phyloP scores from a whole-genome alignment of 805 yeast species.

The Nakazawaea peltata region DNA sequence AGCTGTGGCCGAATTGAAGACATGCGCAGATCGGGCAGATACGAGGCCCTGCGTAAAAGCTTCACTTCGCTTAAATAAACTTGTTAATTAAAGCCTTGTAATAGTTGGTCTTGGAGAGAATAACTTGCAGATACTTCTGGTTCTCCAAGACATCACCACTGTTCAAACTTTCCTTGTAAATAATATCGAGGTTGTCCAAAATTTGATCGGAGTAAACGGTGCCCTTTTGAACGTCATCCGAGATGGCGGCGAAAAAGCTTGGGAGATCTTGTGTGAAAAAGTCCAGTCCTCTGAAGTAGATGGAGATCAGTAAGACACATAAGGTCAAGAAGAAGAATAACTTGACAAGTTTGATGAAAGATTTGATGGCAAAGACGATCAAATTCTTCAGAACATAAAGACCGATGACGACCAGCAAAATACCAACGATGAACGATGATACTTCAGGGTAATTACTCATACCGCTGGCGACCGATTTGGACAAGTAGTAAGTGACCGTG shows the following conservation, averaged over 20 bases:
- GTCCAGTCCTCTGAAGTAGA: slow-evolving; percentile 6
- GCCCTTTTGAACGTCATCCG: slow-evolving; percentile 4
- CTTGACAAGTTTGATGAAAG: slow-evolving; percentile 8
- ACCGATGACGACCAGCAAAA: neutral
- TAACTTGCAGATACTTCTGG: slow-evolving; percentile 2
- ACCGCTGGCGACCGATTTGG: slow-evolving; percentile 1
- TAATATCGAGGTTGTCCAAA: slow-evolving; percentile 2
- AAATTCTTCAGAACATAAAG: slow-evolving; percentile 5
- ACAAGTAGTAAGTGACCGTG: slow-evolving; percentile 1
- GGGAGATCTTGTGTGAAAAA: slow-evolving; percentile 10
- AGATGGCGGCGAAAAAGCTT: slow-evolving; percentile 3
- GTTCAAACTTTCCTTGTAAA: slow-evolving; percentile 3
- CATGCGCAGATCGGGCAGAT: too few species aligned
- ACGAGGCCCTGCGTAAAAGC: too few species aligned
- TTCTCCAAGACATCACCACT: slow-evolving; percentile 6
- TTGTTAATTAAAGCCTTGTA: slow-evolving; percentile 2
- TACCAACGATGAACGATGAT: neutral
- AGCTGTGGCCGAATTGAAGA: too few species aligned
- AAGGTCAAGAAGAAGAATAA: slow-evolving; percentile 1
- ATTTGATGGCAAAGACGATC: slow-evolving; percentile 1
- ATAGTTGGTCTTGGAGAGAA: slow-evolving; percentile 5
- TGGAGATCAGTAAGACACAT: neutral
- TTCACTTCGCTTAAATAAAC: too few species aligned
- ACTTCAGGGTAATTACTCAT: slow-evolving; percentile 5
- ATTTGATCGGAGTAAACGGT: slow-evolving; percentile 5